Evolutionary conservation across 2,329 filamentous ascomycete species (phyloP).

Genomic region (Nothophoma quercina): DNA sequence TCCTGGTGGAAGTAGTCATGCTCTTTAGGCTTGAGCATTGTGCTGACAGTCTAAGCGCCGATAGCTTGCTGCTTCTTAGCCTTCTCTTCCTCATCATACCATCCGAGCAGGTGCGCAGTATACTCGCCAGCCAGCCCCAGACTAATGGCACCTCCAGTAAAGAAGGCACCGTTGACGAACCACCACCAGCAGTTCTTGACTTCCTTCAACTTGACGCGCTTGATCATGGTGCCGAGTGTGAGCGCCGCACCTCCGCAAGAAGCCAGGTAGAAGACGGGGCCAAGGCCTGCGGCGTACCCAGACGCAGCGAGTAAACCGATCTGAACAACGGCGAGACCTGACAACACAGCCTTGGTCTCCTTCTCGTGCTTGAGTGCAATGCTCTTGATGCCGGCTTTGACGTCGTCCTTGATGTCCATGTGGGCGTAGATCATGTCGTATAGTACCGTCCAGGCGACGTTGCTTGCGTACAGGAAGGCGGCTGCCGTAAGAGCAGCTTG

Average conservation of each 20-base stretch:
- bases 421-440: slow-evolving; percentile 96
- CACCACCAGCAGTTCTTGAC: slow-evolving; percentile 69
- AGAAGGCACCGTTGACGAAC: slow-evolving; percentile 69
- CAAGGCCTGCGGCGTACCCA: slow-evolving; percentile 67
- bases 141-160: slow-evolving; percentile 67
- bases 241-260: slow-evolving; percentile 64
- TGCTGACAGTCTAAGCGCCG: not conserved
- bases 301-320: slow-evolving; percentile 73
- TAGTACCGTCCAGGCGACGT: slow-evolving; percentile 84
- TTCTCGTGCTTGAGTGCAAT: slow-evolving; percentile 82
- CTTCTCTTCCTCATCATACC: slow-evolving; percentile 31
- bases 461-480: slow-evolving; percentile 75
- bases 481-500: slow-evolving; percentile 70
- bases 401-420: slow-evolving; percentile 88
- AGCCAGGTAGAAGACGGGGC: slow-evolving; percentile 65
- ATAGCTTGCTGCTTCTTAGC: not conserved
- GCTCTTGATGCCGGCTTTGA: slow-evolving; percentile 85
- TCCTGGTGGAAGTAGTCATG: not conserved
- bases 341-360: slow-evolving; percentile 78
- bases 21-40: not conserved
- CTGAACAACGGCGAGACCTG: slow-evolving; percentile 73
- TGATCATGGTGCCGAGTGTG: slow-evolving; percentile 66
- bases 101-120: slow-evolving; percentile 35
- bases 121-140: slow-evolving; percentile 65
- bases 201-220: slow-evolving; percentile 64